Evolutionary conservation across 345 rosid species (phyloP).

Genomic region (Boechera divaricarpa): DNA sequence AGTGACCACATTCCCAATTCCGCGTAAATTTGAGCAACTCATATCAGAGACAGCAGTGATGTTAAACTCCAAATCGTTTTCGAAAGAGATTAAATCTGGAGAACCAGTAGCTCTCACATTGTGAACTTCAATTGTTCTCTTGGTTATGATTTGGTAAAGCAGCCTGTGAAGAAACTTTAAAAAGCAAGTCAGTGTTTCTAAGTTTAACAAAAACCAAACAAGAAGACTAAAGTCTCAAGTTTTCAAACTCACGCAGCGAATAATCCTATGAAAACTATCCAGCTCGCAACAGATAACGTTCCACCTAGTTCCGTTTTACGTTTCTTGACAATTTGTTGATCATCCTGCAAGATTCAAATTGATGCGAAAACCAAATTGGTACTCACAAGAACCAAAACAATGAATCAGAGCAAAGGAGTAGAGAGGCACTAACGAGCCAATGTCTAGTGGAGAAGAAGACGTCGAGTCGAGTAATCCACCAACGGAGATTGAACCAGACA

Average conservation of each 20-base stretch:
- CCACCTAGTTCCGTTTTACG: conserved; percentile 97
- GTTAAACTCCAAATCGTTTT: conserved; percentile 81
- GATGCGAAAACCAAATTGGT: neutral
- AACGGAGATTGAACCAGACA: conserved; percentile 76
- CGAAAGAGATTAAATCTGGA: conserved; percentile 72
- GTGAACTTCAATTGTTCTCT: conserved; percentile 83
- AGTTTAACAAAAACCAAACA: neutral
- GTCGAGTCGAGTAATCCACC: conserved; percentile 95
- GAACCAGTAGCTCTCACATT: conserved; percentile 83
- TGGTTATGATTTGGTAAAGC: conserved; percentile 90
- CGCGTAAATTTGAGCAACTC: conserved; percentile 81
- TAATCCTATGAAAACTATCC: conserved; percentile 88
- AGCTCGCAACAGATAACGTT: conserved; percentile 89
- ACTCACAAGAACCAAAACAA: neutral
- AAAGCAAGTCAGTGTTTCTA: conserved; percentile 44
- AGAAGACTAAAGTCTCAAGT: neutral
- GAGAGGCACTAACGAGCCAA: conserved; percentile 76
- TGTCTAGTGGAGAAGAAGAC: conserved; percentile 90
- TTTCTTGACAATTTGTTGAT: conserved; percentile 74
- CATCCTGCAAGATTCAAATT: conserved; percentile 57
- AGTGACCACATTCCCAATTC: conserved; percentile 60
- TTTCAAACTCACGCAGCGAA: conserved; percentile 82
- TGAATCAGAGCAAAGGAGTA: neutral
- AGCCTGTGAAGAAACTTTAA: conserved; percentile 69
- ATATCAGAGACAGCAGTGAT: conserved; percentile 85